Base-by-base conservation (phyloP, 2,329 filamentous ascomycete species). In the Neurospora sp. region DNA sequence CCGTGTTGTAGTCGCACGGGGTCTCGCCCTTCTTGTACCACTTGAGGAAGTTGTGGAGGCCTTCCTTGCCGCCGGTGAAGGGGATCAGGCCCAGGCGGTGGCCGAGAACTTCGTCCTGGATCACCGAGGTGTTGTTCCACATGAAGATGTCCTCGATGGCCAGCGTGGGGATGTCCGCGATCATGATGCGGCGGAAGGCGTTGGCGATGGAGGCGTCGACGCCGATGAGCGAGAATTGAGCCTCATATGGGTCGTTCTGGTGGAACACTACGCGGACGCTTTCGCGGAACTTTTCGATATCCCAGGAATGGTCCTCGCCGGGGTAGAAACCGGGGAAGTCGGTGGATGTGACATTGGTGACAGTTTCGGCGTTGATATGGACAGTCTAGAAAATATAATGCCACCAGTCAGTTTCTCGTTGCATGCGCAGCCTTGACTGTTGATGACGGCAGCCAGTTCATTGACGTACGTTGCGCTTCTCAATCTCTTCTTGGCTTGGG, bases 21-120 rank as follows among this genome's bases (percentile, higher is more conserved):
- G 87, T 77, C 33, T 80, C 82, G 11, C 91, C 87, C 80, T 92
- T 93, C 80, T 88, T 88, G 81, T 88, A 93, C 90, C 92, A 96
- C 78, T 89, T 90, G 82, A 98, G 85, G 84, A 90, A 94, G 75
- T 91, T 88, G 70, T 84, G 84, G 69, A 99, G 84, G 68, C 92
- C 94, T 69, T 91, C 86, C 73, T 90, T 88, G 72, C 89, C 88
- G 74, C 93, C 96, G 74, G 90, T 91, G 75, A 99, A 90, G 19
- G 96, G 96, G 69, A 99, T 91, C 66, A 99, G 88, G 71, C 96
- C 96, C 39, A 99, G 85, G 66, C 96, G 88, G 79, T 96, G 92
- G 17, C 94, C 91, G 68, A 99, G 89, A 4, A 99, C 95, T 83
- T 99, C 96, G 79, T 99, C 96, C 80, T 98, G 95, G 77, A 99